Evolutionary conservation across 116 monocot species (phyloP).

Genomic region (Papilionanthe hybrid): DNA sequence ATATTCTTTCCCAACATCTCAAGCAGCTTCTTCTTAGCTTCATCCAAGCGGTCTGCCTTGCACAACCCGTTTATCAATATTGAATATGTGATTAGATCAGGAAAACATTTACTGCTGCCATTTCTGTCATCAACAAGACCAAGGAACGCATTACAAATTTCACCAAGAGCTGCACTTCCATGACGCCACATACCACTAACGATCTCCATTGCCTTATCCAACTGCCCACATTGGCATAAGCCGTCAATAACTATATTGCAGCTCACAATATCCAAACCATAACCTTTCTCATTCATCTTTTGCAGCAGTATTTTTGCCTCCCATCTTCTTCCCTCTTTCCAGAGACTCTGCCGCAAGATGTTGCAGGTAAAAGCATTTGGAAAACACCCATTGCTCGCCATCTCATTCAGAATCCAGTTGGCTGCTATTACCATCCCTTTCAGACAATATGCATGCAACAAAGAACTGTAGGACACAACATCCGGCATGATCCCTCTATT

Average conservation of each 20-base stretch:
- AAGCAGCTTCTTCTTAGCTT: slow-evolving; percentile 73
- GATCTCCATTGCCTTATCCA: slow-evolving; percentile 85
- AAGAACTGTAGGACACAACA: slow-evolving; percentile 65
- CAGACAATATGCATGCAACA: slow-evolving; percentile 73
- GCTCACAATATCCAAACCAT: slow-evolving; percentile 60
- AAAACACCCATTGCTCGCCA: slow-evolving; percentile 53
- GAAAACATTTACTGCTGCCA: slow-evolving; percentile 46
- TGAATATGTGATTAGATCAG: slow-evolving; percentile 76
- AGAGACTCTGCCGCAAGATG: slow-evolving; percentile 75
- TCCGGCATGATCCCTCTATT: slow-evolving; percentile 54
- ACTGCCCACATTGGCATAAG: slow-evolving; percentile 65
- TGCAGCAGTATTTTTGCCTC: slow-evolving; percentile 68
- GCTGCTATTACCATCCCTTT: slow-evolving; percentile 53
- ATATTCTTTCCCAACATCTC: slow-evolving; percentile 73
- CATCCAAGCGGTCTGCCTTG: slow-evolving; percentile 64
- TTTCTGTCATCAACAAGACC: slow-evolving; percentile 38
- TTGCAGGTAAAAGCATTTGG: slow-evolving; percentile 81
- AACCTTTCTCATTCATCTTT: slow-evolving; percentile 86
- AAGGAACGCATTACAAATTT: slow-evolving; percentile 64
- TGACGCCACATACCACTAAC: slow-evolving; percentile 77
- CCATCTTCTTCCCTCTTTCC: slow-evolving; percentile 64
- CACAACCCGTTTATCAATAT: slow-evolving; percentile 68
- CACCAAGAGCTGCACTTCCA: slow-evolving; percentile 73
- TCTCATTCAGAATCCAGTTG: slow-evolving; percentile 63
- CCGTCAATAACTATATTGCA: slow-evolving; percentile 85